Conservation (phyloP, 768 basidiomycete species). For the Mycena albidolilacea region DNA sequence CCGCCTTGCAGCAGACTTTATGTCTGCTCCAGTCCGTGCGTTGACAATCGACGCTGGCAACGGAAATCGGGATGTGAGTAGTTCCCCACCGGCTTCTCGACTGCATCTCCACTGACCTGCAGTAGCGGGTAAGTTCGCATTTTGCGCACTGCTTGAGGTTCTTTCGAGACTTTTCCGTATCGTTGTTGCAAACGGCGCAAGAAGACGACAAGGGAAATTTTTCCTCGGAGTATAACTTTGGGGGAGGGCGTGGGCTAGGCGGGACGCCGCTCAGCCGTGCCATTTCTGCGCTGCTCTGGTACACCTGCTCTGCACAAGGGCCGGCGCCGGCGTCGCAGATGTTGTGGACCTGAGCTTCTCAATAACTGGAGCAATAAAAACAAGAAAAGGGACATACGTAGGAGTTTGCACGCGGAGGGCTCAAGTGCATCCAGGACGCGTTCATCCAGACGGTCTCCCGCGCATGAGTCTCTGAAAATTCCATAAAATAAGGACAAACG, state of each 20-base stretch:
- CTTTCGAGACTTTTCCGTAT: constrained; percentile 1
- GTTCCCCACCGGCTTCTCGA: neutral
- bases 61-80: neutral
- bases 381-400: constrained; percentile 25
- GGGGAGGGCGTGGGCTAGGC: neutral
- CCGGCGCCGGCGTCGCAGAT: constrained; percentile 20
- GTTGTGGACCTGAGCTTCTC: constrained; percentile 21
- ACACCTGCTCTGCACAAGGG: constrained; percentile 16
- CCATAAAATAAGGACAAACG: neutral
- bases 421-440: constrained; percentile 23
- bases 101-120: constrained; percentile 20
- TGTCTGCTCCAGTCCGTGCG: constrained; percentile 32
- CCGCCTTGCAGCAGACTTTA: constrained; percentile 33
- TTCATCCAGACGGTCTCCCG: constrained; percentile 33
- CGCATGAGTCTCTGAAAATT: constrained; percentile 11
- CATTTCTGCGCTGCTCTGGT: neutral
- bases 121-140: constrained; percentile 34
- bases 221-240: neutral
- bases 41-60: constrained; percentile 34
- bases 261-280: neutral
- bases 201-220: constrained; percentile 25
- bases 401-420: constrained; percentile 3
- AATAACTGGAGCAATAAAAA: neutral
- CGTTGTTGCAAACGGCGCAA: constrained; percentile 31
- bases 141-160: constrained; percentile 29